Base-by-base conservation (phyloP, 2,329 filamentous ascomycete genomes). In the Coleophoma cylindrospora region DNA sequence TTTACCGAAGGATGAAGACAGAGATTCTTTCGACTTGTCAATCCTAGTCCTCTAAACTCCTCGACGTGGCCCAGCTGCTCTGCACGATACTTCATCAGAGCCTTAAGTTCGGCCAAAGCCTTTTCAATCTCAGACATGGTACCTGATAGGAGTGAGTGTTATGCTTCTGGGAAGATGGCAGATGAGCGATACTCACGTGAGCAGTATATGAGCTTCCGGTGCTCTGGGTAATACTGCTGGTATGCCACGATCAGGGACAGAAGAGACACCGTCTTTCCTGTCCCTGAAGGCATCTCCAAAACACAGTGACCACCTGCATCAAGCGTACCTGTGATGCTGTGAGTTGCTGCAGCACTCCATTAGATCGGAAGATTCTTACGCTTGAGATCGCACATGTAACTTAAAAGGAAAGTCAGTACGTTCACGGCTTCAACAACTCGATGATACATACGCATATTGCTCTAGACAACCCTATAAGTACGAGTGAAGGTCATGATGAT, bases 121-220 rank as follows among this genome's bases (percentile, higher is more conserved):
- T 99, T 99, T 67, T 99, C 94, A 63, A 99, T 99, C 73, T 99
- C 94, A 36, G 94, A 99, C 91, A 99, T 99, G 50, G 94, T 99
- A 73, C 80, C 80, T 83, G 45, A 10, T 40, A 33, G 21, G 1
- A 15, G 3, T 14, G 21, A 12, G 15, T n/a, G 7, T 32, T 33
- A 6, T 15, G 19, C 21, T 27, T 27, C 5, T 44, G 21, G 12
- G 7, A n/a, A 32, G 27, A 27, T 32, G 21, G 41, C n/a, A n/a
- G 10, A 15, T 15, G 13, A 17, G 22, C 9, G 13, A 22, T 21
- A 57, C 63, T 60, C 61, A 84, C 94, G 91, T 56, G 94, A 99
- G 75, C 94, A 99, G 71, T 99, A 99, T 50, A 99, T 96, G 47
- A 99, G 83, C 70, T 99, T 99, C 50, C 95, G 80, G 62, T 94